Evolutionary conservation across 1,284 basidiomycete species (phyloP), one percentile per base, ranked within the genome.

Genomic region (Entoloma clypeatum): DNA sequence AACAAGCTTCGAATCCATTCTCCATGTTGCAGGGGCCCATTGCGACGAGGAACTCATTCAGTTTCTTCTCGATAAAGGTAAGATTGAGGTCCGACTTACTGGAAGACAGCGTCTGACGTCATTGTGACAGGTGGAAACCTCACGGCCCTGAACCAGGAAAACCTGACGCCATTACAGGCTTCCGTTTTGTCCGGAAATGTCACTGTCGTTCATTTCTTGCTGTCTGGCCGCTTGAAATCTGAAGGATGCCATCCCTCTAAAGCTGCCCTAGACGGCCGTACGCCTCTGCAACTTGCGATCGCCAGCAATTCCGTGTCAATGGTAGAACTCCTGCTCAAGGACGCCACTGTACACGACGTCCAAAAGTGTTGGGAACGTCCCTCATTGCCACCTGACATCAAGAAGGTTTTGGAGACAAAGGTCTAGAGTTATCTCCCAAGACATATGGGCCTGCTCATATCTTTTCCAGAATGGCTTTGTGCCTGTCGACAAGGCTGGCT

Each of bases 261-360:
- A 49, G 59, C 59, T 36, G 51, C 57, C 21, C 45, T 52, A 22
- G 61, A 63, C 39, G 62, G 61, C 6, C 54, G 53, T n/a, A 64
- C 63, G 1, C 64, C 64, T n/a, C 53, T 66, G 34, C 62, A 64
- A 45, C 49, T 68, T 16, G 63, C 64, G 5, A 57, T 68, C 42
- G 51, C 50, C n/a, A 58, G 61, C 41, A 43, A 51, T 14, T 57
- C 51, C 22, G 35, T 47, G 10, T 48, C 59, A 8, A 60, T 61
- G 34, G 53, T 66, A 13, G 46, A 59, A 22, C 53, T 68, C 36
- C 42, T 66, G 31, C 50, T 62, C 14, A 65, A 64, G 40, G 56
- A 67, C 40, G 65, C 64, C 4, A 64, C 64, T 9, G 63, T 64
- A 13, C 64, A 65, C 39, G 60, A 66, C 35, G 64, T 63, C 10